These are phyloP conservation scores for Halenospora varia DNA, from an alignment of 495 filamentous ascomycete species.

Conservation along the genomic window DNA sequence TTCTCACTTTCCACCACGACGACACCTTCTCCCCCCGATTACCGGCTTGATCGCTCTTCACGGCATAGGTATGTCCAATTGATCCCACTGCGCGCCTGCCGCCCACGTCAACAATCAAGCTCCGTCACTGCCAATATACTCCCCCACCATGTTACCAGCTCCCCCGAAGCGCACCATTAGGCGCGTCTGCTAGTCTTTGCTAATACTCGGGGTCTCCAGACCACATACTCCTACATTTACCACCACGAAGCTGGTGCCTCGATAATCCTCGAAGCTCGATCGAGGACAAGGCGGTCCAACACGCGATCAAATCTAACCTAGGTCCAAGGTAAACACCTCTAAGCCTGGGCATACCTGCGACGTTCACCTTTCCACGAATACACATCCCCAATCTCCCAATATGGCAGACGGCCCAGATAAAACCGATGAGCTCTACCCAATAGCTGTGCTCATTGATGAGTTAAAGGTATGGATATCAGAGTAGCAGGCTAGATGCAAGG, in stretches of 20 bases:
- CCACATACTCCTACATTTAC: too few relatives aligned
- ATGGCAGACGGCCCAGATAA: conserved; percentile 53
- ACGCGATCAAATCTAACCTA: conserved; percentile 24
- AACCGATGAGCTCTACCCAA: conserved; percentile 97
- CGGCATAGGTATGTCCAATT: conserved; percentile 23
- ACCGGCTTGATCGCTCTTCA: background rate
- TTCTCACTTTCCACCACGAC: background rate
- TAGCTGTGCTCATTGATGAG: conserved; percentile 98
- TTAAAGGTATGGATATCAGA: conserved; percentile 75
- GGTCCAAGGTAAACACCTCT: conserved; percentile 13
- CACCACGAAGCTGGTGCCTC: too few relatives aligned
- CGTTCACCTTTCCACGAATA: background rate
- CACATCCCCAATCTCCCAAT: conserved; percentile 21
- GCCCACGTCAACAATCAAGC: background rate
- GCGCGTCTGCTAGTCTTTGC: conserved; percentile 4
- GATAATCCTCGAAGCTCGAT: too few relatives aligned
- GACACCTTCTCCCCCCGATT: background rate
- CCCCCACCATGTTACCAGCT: conserved; percentile 17
- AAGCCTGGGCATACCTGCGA: conserved; percentile 12
- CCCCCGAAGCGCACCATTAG: background rate
- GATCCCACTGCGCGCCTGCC: background rate
- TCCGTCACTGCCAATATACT: conserved; percentile 12
- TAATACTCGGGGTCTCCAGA: conserved; percentile 10
- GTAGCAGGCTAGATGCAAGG: background rate
- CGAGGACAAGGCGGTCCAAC: conserved; percentile 11